phyloP scores from a whole-genome alignment of 2,329 filamentous ascomycete genomes.

The Periglandula ipomoeae region DNA sequence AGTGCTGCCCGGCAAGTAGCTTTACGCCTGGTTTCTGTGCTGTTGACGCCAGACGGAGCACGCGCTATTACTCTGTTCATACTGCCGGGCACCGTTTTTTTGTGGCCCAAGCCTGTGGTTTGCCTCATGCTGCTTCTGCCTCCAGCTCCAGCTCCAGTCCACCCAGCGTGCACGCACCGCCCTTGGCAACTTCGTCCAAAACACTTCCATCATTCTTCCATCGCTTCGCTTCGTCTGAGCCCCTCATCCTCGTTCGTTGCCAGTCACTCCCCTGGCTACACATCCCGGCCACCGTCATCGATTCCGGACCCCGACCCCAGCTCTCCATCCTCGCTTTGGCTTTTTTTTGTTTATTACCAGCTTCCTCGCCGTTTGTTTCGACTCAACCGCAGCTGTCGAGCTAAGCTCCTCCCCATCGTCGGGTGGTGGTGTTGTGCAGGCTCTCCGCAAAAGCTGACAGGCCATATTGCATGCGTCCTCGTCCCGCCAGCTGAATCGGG shows the following conservation, averaged over 20 bases:
- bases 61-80: background rate
- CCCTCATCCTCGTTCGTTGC: constrained; percentile 5
- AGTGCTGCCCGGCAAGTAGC: too few relatives aligned
- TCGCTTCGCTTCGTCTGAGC: constrained; percentile 1
- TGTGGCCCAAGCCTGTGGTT: background rate
- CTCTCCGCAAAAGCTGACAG: constrained; percentile 2
- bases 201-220: background rate
- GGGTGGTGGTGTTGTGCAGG: background rate
- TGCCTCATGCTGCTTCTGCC: background rate
- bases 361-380: background rate
- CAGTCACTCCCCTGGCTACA: background rate
- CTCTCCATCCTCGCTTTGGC: background rate
- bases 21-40: background rate
- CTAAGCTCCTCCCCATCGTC: background rate
- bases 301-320: background rate
- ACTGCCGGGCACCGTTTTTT: background rate
- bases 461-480: constrained; percentile 5
- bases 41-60: background rate
- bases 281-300: constrained; percentile 2
- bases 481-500: constrained; percentile 3
- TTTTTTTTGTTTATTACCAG: background rate
- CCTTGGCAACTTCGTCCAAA: background rate
- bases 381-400: background rate
- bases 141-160: background rate
- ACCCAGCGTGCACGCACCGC: background rate